phyloP scores from a whole-genome alignment of 2,329 filamentous ascomycete species.

The Pseudogymnoascus sp. region DNA sequence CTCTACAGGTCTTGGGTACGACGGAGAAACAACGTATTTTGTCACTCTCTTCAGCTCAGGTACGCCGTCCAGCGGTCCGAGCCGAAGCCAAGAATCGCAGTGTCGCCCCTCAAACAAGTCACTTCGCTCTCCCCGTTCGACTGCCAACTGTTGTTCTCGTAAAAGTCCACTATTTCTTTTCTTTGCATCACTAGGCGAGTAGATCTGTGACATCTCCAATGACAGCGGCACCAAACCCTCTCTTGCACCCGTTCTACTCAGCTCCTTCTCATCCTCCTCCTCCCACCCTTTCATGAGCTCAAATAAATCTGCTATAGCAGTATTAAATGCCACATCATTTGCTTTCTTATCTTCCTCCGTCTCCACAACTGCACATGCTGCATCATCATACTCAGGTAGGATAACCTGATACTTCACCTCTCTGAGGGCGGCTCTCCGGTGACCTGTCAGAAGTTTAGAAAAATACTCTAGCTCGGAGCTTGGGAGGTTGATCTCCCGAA shows the following conservation, averaged over 20 bases:
- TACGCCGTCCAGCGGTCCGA: not conserved
- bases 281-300: conserved; percentile 12
- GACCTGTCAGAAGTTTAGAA: conserved; percentile 1
- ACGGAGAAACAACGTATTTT: not conserved
- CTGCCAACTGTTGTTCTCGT: not conserved
- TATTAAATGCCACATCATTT: conserved; percentile 14
- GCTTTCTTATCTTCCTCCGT: conserved; percentile 12
- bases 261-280: not conserved
- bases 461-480: conserved; percentile 13
- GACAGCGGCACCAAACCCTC: not conserved
- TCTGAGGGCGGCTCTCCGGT: conserved; percentile 8
- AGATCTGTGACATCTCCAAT: conserved; percentile 1
- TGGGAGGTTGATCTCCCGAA: conserved; percentile 11
- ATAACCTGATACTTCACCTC: conserved; percentile 13
- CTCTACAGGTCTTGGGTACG: not conserved
- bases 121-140: conserved; percentile 9
- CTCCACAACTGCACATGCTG: conserved; percentile 15
- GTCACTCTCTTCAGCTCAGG: conserved; percentile 4
- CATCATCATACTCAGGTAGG: conserved; percentile 14
- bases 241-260: not conserved
- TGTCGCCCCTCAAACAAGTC: conserved; percentile 15
- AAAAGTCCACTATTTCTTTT: not conserved
- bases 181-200: conserved; percentile 14
- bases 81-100: conserved; percentile 13
- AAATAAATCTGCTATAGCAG: conserved; percentile 12